phyloP scores from a whole-genome alignment of 129 eudicot genomes.

The Saussurea involucrata region DNA sequence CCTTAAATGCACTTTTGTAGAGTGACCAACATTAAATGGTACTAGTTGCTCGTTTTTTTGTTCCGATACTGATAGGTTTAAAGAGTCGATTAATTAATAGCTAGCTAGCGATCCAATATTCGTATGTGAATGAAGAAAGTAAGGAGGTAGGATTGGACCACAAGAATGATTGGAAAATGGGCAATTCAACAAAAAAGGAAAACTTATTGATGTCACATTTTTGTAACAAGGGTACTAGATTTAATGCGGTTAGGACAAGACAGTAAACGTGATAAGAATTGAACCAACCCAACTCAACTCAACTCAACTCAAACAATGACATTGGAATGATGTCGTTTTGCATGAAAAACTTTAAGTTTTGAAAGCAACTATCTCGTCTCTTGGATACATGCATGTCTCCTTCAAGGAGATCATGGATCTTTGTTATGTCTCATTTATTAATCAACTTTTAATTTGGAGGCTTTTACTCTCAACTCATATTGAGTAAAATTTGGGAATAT shows the following conservation, averaged over 20 bases:
- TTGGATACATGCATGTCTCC: background rate
- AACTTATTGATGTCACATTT: conserved; percentile 37
- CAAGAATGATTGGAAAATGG: conserved; percentile 31
- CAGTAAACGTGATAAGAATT: conserved; percentile 19
- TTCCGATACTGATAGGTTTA: conserved; percentile 27
- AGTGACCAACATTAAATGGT: conserved; percentile 27
- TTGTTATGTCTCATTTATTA: too few relatives aligned
- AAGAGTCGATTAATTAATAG: conserved; percentile 8
- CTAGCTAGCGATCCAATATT: background rate
- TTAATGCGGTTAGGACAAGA: conserved; percentile 27
- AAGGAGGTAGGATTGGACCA: conserved; percentile 26
- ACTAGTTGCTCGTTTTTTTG: conserved; percentile 10
- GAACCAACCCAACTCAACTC: conserved; percentile 11
- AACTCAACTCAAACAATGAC: background rate
- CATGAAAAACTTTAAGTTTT: conserved; percentile 20
- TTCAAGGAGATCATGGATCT: background rate
- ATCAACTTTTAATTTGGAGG: too few relatives aligned
- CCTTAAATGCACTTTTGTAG: conserved; percentile 22
- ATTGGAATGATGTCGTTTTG: conserved; percentile 16
- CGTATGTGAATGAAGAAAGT: conserved; percentile 4
- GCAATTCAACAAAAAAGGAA: conserved; percentile 26
- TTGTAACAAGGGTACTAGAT: conserved; percentile 30
- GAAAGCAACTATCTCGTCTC: conserved; percentile 18
- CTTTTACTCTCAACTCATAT: too few relatives aligned
- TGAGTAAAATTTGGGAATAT: too few relatives aligned